Conservation (phyloP, 2,329 filamentous ascomycete species). For the Alternaria sp. region DNA sequence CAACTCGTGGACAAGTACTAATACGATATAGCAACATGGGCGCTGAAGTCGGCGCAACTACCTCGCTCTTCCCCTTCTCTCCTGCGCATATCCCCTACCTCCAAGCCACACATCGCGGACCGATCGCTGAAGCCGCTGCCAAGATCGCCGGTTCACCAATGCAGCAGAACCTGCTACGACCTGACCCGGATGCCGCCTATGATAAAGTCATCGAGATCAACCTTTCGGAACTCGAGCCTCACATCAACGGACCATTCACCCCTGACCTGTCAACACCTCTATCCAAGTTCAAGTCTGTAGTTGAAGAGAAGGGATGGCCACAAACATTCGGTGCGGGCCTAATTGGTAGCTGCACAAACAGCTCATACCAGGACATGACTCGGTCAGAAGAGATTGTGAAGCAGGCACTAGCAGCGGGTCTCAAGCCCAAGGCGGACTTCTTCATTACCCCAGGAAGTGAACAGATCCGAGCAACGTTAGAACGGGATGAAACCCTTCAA, state of each 20-base stretch:
- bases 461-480: constrained; percentile 92
- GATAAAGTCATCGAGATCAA: constrained; percentile 91
- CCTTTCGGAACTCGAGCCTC: constrained; percentile 86
- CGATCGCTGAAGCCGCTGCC: constrained; percentile 71
- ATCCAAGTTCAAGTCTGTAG: constrained; percentile 84
- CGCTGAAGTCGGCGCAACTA: constrained; percentile 92
- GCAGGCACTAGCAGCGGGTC: constrained; percentile 85
- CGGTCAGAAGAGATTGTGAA: constrained; percentile 91
- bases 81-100: constrained; percentile 84
- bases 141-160: constrained; percentile 64
- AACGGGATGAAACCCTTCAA: constrained; percentile 83
- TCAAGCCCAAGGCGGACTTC: constrained; percentile 89
- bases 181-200: constrained; percentile 83
- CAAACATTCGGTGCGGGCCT: constrained; percentile 88
- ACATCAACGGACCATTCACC: constrained; percentile 97
- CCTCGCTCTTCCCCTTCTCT: constrained; percentile 93
- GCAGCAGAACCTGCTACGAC: constrained; percentile 70
- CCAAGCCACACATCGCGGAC: constrained; percentile 76
- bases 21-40: constrained; percentile 50
- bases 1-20: not conserved
- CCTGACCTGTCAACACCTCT: constrained; percentile 93
- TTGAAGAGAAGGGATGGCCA: constrained; percentile 87
- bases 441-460: constrained; percentile 97
- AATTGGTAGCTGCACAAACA: constrained; percentile 98
- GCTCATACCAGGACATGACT: constrained; percentile 98